Evolutionary conservation across 2,329 filamentous ascomycete genomes (phyloP).

Genomic region (Aspergillus alliaceus): DNA sequence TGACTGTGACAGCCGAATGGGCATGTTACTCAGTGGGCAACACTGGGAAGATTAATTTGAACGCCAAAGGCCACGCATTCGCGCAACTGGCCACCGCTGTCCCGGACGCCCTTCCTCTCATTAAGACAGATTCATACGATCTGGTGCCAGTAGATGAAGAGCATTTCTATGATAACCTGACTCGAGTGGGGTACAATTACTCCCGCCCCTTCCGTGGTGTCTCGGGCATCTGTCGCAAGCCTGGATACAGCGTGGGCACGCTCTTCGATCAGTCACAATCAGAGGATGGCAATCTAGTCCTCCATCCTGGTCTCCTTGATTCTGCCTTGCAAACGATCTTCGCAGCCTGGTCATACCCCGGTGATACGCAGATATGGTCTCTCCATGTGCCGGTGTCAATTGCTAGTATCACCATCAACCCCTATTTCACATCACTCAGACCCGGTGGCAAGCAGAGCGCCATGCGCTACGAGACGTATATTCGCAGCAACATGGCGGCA

Average conservation of each 20-base stretch:
- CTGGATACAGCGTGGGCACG: background rate
- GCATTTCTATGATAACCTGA: conserved; percentile 19
- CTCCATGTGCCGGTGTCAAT: conserved; percentile 18
- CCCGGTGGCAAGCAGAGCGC: conserved; percentile 17
- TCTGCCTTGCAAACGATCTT: conserved; percentile 29
- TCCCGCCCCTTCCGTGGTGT: conserved; percentile 18
- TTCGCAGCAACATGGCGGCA: background rate
- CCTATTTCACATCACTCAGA: background rate
- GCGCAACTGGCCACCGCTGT: background rate
- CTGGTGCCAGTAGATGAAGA: conserved; percentile 6
- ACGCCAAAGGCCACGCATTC: conserved; percentile 3
- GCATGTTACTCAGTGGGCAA: background rate
- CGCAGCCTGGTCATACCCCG: conserved; percentile 23
- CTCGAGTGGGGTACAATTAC: conserved; percentile 22
- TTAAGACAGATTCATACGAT: background rate
- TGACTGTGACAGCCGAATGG: background rate
- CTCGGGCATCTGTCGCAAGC: conserved; percentile 14
- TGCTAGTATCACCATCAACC: conserved; percentile 10
- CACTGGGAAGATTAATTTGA: background rate
- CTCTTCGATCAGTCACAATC: background rate
- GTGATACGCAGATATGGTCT: conserved; percentile 15
- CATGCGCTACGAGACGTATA: conserved; percentile 27
- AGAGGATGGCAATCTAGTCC: conserved; percentile 8
- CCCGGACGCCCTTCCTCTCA: background rate
- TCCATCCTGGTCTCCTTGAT: conserved; percentile 26